Conservation (phyloP, 1,139 yeast genomes). For the Geotrichum bryndzae region DNA sequence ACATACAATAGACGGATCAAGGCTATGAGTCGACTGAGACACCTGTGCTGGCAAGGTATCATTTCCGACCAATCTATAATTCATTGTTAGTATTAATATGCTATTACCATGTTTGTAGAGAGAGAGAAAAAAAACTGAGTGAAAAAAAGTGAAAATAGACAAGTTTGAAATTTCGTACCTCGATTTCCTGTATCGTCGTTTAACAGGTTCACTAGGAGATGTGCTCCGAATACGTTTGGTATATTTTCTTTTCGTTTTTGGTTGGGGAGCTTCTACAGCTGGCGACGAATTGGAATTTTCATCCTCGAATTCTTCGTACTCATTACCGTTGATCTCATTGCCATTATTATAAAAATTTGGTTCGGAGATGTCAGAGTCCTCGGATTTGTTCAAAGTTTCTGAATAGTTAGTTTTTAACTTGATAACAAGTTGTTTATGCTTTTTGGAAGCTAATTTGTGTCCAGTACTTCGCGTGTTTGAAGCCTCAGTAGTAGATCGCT, state of each 20-base stretch:
- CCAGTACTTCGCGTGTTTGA: not conserved
- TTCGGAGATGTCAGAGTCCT: not conserved
- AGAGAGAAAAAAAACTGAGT: not conserved
- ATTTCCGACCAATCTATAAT: not conserved
- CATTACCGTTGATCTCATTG: not conserved
- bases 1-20: not conserved
- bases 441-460: not conserved
- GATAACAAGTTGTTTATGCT: constrained; percentile 8
- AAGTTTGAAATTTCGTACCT: not conserved
- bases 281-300: not conserved
- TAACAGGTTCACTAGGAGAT: not conserved
- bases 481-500: not conserved
- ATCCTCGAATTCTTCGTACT: not conserved
- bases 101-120: not conserved
- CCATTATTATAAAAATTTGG: not conserved
- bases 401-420: constrained; percentile 9
- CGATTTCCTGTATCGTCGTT: not conserved
- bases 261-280: not conserved
- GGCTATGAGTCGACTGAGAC: not conserved
- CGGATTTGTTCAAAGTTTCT: not conserved
- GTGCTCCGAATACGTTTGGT: not conserved
- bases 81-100: not conserved
- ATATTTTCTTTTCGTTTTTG: not conserved
- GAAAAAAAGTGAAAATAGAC: not conserved
- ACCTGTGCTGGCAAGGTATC: not conserved